Evolutionary conservation across 768 basidiomycete genomes (phyloP).

Genomic region (Tulasnella sp.): DNA sequence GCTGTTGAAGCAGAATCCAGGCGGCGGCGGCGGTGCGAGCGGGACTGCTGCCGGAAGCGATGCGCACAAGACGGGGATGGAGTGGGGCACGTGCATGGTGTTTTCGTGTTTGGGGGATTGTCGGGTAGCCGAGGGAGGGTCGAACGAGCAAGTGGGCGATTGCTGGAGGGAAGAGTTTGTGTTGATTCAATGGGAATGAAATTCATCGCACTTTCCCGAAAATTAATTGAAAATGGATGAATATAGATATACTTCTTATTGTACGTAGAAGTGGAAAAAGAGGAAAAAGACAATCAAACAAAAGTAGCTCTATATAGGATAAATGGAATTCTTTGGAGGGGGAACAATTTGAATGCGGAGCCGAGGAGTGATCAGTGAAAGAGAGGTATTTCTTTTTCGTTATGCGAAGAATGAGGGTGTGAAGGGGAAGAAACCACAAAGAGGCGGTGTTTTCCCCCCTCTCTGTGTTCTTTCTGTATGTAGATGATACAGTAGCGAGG

Average conservation of each 20-base stretch:
- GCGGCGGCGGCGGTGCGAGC: too few relatives aligned
- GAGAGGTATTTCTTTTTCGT: not conserved
- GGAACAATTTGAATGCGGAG: not conserved
- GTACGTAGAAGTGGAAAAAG: not conserved
- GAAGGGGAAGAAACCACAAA: not conserved
- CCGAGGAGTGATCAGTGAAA: not conserved
- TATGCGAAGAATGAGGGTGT: not conserved
- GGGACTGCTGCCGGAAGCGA: constrained; percentile 39
- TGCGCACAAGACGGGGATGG: constrained; percentile 59
- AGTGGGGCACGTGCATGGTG: constrained; percentile 90
- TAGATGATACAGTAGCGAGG: constrained; percentile 8
- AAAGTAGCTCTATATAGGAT: not conserved
- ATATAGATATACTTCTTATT: not conserved
- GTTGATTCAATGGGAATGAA: constrained; percentile 68
- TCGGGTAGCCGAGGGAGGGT: constrained; percentile 37
- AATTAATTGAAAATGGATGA: not conserved
- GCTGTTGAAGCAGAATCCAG: constrained; percentile 44
- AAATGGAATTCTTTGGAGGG: not conserved
- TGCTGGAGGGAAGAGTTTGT: constrained; percentile 74
- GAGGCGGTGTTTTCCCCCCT: not conserved
- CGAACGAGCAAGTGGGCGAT: constrained; percentile 36
- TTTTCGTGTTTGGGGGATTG: constrained; percentile 86
- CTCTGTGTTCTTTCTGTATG: not conserved
- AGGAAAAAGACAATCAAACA: not conserved
- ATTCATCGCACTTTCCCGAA: not conserved